Evolutionary conservation across 441 rosid genomes (phyloP).

Genomic region (Erodium moschatum): DNA sequence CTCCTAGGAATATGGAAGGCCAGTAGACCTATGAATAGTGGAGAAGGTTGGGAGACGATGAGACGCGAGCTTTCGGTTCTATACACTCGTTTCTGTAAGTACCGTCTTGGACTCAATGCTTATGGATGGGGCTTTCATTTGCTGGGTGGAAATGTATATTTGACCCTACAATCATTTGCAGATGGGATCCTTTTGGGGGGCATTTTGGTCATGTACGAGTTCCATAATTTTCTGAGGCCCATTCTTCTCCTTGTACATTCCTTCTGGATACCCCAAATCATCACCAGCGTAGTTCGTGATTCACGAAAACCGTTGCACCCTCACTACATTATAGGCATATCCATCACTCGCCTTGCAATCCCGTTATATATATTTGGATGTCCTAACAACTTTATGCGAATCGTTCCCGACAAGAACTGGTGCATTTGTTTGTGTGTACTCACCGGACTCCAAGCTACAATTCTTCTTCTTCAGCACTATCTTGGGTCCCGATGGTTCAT

Average conservation of each 20-base stretch:
- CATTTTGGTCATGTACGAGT: slow-evolving; percentile 86
- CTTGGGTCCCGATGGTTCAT: slow-evolving; percentile 93
- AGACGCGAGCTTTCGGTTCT: slow-evolving; percentile 89
- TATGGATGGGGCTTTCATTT: background rate
- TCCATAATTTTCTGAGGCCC: slow-evolving; percentile 67
- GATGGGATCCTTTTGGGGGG: slow-evolving; percentile 99
- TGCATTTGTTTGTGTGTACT: slow-evolving; percentile 58
- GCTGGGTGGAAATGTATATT: background rate
- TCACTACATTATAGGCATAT: slow-evolving; percentile 79
- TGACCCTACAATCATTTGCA: slow-evolving; percentile 25
- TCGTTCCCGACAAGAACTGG: slow-evolving; percentile 74
- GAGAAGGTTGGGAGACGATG: slow-evolving; percentile 98
- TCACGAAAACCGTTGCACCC: slow-evolving; percentile 96
- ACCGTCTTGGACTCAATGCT: background rate
- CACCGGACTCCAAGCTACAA: slow-evolving; percentile 63
- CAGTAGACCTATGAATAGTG: slow-evolving; percentile 68
- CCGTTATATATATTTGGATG: slow-evolving; percentile 86
- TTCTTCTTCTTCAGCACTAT: slow-evolving; percentile 90
- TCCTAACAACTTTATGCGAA: slow-evolving; percentile 91
- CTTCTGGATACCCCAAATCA: slow-evolving; percentile 90
- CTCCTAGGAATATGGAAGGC: slow-evolving; percentile 99
- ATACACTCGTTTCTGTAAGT: slow-evolving; percentile 96
- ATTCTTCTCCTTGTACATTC: slow-evolving; percentile 77
- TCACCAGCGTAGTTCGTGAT: slow-evolving; percentile 74
- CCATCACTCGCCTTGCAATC: slow-evolving; percentile 72